Percentiles rank a stretch among this genome's conserved stretches.
These are phyloP conservation scores for Ilex paraguariensis DNA, from an alignment of 305 asterid genomes.

Conservation along the genomic window DNA sequence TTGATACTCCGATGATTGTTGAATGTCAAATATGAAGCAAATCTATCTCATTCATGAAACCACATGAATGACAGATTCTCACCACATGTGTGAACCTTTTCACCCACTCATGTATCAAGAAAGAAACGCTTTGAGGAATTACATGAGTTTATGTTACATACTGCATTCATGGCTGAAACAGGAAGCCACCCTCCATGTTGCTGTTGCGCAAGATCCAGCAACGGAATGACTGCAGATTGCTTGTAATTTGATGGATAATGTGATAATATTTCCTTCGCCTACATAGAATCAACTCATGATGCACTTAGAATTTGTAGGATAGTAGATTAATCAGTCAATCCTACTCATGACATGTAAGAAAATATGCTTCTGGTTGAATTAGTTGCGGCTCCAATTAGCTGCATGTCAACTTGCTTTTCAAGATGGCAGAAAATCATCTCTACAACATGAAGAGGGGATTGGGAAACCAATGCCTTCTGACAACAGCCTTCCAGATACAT, in stretches of 20 bases:
- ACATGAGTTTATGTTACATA: conserved; percentile 29
- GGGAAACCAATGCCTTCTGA: too few species aligned
- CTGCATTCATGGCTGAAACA: conserved; percentile 96
- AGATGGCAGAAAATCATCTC: neutral
- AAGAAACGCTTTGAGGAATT: conserved; percentile 8
- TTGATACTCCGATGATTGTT: too few species aligned
- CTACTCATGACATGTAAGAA: neutral
- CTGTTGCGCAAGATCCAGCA: conserved; percentile 98
- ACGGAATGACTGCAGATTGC: conserved; percentile 94
- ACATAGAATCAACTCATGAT: conserved; percentile 16
- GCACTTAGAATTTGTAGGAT: neutral
- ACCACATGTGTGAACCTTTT: too few species aligned
- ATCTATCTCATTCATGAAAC: conserved; percentile 5
- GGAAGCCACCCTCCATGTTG: conserved; percentile 99
- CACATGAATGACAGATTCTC: neutral
- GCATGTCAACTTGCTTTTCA: neutral
- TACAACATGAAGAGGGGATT: neutral
- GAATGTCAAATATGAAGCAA: neutral
- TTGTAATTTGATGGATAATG: conserved; percentile 93
- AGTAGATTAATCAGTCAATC: too few species aligned
- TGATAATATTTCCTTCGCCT: conserved; percentile 85
- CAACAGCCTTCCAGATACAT: too few species aligned
- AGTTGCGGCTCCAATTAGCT: neutral
- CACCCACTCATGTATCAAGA: conserved; percentile 1
- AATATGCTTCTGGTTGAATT: neutral